Evolutionary conservation across 78 protist species (phyloP).

Genomic region (Dictyostelium citrinum): DNA sequence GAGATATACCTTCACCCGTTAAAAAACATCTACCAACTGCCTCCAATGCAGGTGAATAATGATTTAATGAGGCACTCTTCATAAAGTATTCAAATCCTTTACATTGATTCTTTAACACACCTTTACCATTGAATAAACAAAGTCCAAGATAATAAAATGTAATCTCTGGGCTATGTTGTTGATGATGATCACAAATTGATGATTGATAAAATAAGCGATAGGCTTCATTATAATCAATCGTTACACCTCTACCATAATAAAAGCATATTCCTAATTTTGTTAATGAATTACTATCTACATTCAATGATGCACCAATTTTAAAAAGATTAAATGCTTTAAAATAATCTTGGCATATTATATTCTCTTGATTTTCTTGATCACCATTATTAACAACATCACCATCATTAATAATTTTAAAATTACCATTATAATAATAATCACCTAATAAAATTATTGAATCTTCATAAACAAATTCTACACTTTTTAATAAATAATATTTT

Average conservation of each 20-base stretch:
- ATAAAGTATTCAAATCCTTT: background rate
- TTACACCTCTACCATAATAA: background rate
- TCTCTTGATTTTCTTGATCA: too few relatives aligned
- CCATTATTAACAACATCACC: background rate
- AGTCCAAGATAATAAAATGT: background rate
- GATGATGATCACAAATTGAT: background rate
- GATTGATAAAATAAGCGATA: background rate
- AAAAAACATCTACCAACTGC: background rate
- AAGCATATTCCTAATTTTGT: background rate
- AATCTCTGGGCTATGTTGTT: background rate
- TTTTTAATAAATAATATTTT: background rate
- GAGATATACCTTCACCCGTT: background rate
- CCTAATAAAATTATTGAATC: background rate
- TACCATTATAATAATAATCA: background rate
- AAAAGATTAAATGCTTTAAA: background rate
- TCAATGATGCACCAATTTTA: background rate
- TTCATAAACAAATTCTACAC: background rate
- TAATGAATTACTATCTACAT: background rate
- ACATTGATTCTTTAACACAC: background rate
- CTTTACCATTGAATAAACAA: background rate
- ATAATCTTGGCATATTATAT: background rate
- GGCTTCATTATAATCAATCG: background rate
- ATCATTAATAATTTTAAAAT: background rate
- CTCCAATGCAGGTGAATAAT: background rate
- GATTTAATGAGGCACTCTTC: background rate